Evolutionary conservation across 1,284 basidiomycete genomes (phyloP), one percentile per base, ranked within the genome.

Genomic region (Pulchroboletus neoregius): DNA sequence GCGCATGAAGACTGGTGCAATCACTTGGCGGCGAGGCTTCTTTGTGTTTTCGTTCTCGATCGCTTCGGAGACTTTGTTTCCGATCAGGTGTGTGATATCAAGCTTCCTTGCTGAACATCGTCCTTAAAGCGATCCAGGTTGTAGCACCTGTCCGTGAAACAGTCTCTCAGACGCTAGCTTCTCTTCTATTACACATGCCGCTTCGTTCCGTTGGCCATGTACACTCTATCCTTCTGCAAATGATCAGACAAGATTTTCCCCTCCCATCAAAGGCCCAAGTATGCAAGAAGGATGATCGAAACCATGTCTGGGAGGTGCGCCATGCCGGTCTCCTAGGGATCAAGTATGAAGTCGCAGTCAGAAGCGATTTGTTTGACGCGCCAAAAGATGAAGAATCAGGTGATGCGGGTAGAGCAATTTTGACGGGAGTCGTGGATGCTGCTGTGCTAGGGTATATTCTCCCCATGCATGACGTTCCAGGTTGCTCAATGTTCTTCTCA

Each of bases 21-120:
- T 56, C 83, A 87, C 49, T 71, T 97, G 13, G 87, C 93, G 2
- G 83, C 91, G 9, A 87, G 88, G 56, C 81, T 98, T 41, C 79
- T 99, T 2, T 90, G 86, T 55, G 83, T 99, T 10, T 89, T 99
- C 55, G 87, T 94, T n/a, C 75, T 98, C 15, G 96, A 99, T 68
- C 82, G 96, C 12, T 97, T 99, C 57, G 94, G 94, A 7, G 96
- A 99, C 70, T 99, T 96, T 63, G 85, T 98, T 34, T 91, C 94
- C 6, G 96, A 99, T 63, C 94, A 92, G 66, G 88, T 72, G 39
- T 32, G 58, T 54, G n/a, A 24, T 37, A 26, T 41, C 24, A 15
- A 12, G 13, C 2, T 38, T 32, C 31, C 16, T 28, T 39, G n/a
- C 15, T 34, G 5, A 20, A 27, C 23, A 4, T 4, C 23, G 10